These are phyloP conservation scores for Salix exigua DNA, from an alignment of 345 rosid species.

Conservation along the genomic window DNA sequence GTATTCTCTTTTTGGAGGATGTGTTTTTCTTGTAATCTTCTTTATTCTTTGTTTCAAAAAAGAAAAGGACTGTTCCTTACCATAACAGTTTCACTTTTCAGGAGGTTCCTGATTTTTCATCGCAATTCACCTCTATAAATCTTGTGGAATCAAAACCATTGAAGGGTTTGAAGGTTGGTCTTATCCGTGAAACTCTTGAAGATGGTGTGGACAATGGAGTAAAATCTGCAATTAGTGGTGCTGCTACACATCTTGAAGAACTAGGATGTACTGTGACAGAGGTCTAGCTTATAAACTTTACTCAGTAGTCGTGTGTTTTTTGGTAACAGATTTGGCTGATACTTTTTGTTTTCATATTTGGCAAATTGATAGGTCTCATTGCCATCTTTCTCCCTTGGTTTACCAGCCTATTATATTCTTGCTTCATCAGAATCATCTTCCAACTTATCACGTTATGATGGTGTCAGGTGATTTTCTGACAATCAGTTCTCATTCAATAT, in stretches of 20 bases:
- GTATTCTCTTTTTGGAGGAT: background rate
- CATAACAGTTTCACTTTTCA: constrained; percentile 18
- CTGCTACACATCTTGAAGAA: constrained; percentile 77
- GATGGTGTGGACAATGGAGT: constrained; percentile 74
- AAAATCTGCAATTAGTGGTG: constrained; percentile 55
- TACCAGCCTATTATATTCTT: constrained; percentile 85
- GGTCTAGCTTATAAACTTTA: constrained; percentile 22
- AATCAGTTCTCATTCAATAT: background rate
- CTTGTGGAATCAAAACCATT: constrained; percentile 59
- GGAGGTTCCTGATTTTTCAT: constrained; percentile 71
- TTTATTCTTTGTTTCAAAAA: background rate
- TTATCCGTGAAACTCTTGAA: constrained; percentile 77
- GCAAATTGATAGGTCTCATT: constrained; percentile 54
- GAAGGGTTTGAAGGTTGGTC: constrained; percentile 72
- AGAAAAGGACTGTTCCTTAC: no score
- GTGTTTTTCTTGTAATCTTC: background rate
- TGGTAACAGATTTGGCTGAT: background rate
- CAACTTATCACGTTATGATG: constrained; percentile 84
- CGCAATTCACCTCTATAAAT: constrained; percentile 44
- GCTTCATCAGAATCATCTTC: constrained; percentile 93
- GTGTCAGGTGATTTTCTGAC: constrained; percentile 55
- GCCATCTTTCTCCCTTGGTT: constrained; percentile 81
- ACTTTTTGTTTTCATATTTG: background rate
- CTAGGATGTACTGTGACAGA: constrained; percentile 74
- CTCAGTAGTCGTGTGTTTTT: constrained; percentile 15